Percentiles rank a stretch among this genome's conserved stretches.
These are phyloP conservation scores for Arthroderma uncinatum DNA, from an alignment of 2,329 filamentous ascomycete genomes.

Conservation along the genomic window DNA sequence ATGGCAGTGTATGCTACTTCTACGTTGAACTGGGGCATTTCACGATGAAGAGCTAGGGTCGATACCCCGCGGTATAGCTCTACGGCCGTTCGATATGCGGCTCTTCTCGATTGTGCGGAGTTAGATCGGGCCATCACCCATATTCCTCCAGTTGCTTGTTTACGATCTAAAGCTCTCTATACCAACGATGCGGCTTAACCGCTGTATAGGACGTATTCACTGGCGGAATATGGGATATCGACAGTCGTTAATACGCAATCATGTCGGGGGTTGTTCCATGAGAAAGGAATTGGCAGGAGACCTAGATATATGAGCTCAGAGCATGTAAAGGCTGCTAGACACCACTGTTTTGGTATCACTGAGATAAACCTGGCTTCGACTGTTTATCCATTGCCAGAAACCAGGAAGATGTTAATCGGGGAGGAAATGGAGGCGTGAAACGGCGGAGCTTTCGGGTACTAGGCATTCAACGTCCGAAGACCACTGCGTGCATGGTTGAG, in stretches of 20 bases:
- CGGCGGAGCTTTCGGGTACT: background rate
- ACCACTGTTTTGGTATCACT: too few relatives aligned
- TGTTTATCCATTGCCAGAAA: background rate
- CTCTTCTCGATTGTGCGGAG: background rate
- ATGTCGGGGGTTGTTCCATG: too few relatives aligned
- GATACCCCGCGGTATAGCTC: background rate
- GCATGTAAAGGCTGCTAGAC: too few relatives aligned
- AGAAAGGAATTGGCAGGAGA: too few relatives aligned
- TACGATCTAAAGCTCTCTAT: too few relatives aligned
- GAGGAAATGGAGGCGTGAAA: background rate
- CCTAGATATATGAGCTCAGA: too few relatives aligned
- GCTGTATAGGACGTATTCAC: background rate
- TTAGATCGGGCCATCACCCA: background rate
- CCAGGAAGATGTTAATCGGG: background rate
- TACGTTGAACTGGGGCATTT: background rate
- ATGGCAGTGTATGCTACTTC: background rate
- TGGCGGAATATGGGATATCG: background rate
- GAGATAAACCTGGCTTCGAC: background rate
- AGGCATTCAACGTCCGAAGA: too few relatives aligned
- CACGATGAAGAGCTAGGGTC: background rate
- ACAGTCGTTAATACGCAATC: background rate
- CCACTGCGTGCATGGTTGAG: too few relatives aligned
- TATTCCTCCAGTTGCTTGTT: background rate
- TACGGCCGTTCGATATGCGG: conserved; percentile 1
- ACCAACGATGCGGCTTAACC: too few relatives aligned